phyloP scores from a whole-genome alignment of 768 basidiomycete genomes.

The Calocybe indica region DNA sequence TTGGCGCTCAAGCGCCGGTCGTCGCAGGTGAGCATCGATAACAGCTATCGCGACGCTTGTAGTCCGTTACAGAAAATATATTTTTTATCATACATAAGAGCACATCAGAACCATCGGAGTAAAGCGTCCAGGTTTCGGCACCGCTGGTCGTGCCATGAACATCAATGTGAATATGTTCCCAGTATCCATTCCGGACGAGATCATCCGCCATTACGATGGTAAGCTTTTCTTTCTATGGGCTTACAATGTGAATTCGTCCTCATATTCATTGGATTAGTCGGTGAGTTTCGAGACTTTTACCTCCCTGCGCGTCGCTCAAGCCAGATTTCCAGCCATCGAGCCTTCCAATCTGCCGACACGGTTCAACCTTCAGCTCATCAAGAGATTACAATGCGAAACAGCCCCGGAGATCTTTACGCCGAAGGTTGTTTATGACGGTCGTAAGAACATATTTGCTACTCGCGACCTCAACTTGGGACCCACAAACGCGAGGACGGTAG shows the following conservation, averaged over 20 bases:
- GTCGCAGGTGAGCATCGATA: conserved; percentile 17
- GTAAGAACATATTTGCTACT: conserved; percentile 66
- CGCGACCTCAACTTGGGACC: conserved; percentile 52
- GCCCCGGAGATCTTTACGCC: conserved; percentile 64
- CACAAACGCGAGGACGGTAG: conserved; percentile 41
- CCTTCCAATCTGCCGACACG: conserved; percentile 43
- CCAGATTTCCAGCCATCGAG: conserved; percentile 5
- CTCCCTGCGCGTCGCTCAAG: not conserved
- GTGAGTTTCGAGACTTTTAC: conserved; percentile 4
- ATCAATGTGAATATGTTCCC: conserved; percentile 17
- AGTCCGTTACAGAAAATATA: conserved; percentile 4
- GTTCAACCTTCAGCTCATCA: conserved; percentile 64
- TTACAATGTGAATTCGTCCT: not conserved
- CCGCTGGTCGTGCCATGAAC: conserved; percentile 19
- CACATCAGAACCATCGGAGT: conserved; percentile 25
- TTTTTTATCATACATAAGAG: conserved; percentile 14
- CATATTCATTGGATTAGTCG: conserved; percentile 8
- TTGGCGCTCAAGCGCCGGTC: not conserved
- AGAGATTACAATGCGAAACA: conserved; percentile 48
- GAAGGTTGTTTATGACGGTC: conserved; percentile 68
- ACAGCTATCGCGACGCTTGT: too few species aligned
- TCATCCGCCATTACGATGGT: conserved; percentile 18
- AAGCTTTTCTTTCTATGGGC: not conserved
- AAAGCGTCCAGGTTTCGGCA: conserved; percentile 26
- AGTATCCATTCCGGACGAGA: conserved; percentile 7